A percentile compares a stretch with the other conserved stretches of the same genome.
Evolutionary conservation across 306 rosid genomes (phyloP).

Genomic region (Glycyrrhiza uralensis): DNA sequence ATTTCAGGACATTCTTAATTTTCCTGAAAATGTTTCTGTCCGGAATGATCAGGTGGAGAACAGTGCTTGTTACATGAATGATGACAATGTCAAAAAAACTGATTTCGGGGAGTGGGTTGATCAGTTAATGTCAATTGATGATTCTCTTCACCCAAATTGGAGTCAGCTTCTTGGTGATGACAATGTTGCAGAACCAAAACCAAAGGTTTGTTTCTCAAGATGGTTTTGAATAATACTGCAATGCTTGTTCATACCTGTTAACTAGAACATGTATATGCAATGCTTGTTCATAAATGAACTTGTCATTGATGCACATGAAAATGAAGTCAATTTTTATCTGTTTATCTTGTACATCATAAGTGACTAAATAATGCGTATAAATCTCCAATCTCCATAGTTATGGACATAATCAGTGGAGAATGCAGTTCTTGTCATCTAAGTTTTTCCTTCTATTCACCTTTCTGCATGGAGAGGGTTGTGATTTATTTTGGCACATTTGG

Average conservation of each 20-base stretch:
- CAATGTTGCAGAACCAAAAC: conserved; percentile 45
- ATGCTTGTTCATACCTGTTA: not conserved
- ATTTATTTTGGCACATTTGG: not conserved
- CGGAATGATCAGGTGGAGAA: conserved; percentile 56
- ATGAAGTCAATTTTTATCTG: not conserved
- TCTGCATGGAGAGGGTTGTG: not conserved
- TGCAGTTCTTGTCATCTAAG: not conserved
- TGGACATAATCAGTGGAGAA: not conserved
- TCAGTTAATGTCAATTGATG: conserved; percentile 64
- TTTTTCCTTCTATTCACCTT: not conserved
- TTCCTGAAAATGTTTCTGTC: conserved; percentile 47
- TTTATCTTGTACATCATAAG: not conserved
- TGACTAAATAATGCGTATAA: not conserved
- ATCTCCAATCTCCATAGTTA: not conserved
- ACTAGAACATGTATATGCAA: not conserved
- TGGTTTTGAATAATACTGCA: conserved; percentile 18
- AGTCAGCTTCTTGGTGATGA: conserved; percentile 60
- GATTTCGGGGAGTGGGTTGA: conserved; percentile 78
- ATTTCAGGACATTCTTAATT: conserved; percentile 51
- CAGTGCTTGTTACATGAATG: conserved; percentile 41
- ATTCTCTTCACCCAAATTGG: conserved; percentile 58
- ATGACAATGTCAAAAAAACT: conserved; percentile 45
- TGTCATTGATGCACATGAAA: conserved; percentile 3
- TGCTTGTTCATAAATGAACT: conserved; percentile 12
- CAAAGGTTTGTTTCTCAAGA: conserved; percentile 49